Evolutionary conservation across 2,329 filamentous ascomycete genomes (phyloP).

Genomic region (Claviceps pusilla): DNA sequence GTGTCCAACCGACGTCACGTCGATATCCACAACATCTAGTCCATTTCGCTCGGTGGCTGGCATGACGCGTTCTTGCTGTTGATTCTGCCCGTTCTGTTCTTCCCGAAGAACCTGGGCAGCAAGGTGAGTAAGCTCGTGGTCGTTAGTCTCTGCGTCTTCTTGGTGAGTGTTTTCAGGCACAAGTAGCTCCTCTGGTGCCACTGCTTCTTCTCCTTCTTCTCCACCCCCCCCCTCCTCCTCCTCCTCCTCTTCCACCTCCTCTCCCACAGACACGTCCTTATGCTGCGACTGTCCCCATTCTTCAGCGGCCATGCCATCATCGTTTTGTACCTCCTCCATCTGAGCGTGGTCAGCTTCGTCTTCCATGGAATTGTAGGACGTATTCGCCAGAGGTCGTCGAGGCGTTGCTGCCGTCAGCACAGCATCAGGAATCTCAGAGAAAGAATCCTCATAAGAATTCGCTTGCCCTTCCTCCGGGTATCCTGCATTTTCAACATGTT

Average conservation of each 20-base stretch:
- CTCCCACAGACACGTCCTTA: not conserved
- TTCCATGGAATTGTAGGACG: constrained; percentile 3
- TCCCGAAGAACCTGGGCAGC: not conserved
- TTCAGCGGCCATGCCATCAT: not conserved
- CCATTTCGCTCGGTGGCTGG: not conserved
- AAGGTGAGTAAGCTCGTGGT: not conserved
- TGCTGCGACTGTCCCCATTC: not conserved
- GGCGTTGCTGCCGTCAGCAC: constrained; percentile 36
- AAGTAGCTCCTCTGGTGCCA: not conserved
- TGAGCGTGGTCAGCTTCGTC: not conserved
- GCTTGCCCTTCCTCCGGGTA: constrained; percentile 15
- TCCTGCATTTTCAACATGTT: constrained; percentile 2
- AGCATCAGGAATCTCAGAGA: constrained; percentile 39
- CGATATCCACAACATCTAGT: not conserved
- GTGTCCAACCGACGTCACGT: not conserved
- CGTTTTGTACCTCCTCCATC: not conserved
- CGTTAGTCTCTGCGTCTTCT: not conserved
- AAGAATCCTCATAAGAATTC: constrained; percentile 36
- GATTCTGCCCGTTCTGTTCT: not conserved
- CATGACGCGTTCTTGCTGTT: not conserved
- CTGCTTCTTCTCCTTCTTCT: not conserved
- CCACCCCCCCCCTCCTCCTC: too few species aligned
- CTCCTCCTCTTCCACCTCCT: not conserved
- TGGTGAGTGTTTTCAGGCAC: not conserved
- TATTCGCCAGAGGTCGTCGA: constrained; percentile 11